Evolutionary conservation across 352 stramenopile genomes (phyloP), one percentile per base, ranked within the genome.

Genomic region (Phytophthora pseudosyringae): DNA sequence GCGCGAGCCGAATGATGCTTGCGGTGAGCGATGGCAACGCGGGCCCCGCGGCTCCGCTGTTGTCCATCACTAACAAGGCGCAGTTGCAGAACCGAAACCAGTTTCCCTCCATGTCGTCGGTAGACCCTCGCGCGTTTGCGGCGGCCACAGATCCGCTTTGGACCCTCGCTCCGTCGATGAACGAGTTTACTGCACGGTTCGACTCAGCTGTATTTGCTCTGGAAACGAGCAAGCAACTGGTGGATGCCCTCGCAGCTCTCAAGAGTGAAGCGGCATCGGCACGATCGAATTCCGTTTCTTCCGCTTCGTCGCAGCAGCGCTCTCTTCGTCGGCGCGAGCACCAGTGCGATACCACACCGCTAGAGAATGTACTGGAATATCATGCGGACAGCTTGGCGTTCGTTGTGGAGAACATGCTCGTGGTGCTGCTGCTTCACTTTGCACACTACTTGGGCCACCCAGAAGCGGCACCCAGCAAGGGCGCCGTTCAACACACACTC

Each of bases 381-480:
- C 80, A 95, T 66, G 60, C 61, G 15, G 86, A 95, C 52, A 93
- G 83, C 51, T 60, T 93, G 64, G 61, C 71, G 11, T 95, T 95
- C 44, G 65, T 91, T 38, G 73, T 89, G 15, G 84, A 95, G 74
- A 93, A 92, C 70, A 87, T 90, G 76, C 69, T 83, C 13, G 76
- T 90, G 16, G 71, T 93, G 52, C 70, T 93, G 43, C 43, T 88
- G 46, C 71, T 88, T 25, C 86, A 95, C 65, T 86, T 92, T 29
- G 59, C 71, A 21, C 86, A 93, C 71, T 92, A 86, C 63, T 33
- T 86, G 36, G 54, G 51, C 16, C 67, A 79, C 36, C 32, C 71
- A 25, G 76, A 86, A 40, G 54, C 64, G 3, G 60, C 70, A 40
- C 56, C 58, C 18, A 49, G 45, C 48, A 57, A 44, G 31, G 32